A percentile compares a stretch with the other conserved stretches of the same genome.
Conservation (phyloP, 2,329 filamentous ascomycete genomes). For the Calonectria hawksworthii region DNA sequence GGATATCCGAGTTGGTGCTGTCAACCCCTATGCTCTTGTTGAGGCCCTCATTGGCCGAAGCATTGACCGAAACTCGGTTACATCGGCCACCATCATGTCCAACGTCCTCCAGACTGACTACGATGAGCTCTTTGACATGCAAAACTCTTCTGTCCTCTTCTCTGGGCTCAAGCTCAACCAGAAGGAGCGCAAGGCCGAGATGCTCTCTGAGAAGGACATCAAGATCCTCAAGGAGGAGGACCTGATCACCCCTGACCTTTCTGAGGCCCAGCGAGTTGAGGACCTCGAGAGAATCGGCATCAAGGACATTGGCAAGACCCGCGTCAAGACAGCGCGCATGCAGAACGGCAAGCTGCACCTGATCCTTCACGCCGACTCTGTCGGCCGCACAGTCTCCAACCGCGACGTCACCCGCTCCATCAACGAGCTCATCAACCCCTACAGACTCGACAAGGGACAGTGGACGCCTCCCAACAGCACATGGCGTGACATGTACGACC, state of each 20-base stretch:
- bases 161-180: constrained; percentile 58
- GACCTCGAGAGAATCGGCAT: constrained; percentile 59
- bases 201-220: constrained; percentile 54
- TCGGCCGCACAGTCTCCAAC: constrained; percentile 56
- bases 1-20: constrained; percentile 55
- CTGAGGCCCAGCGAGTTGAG: constrained; percentile 52
- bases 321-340: constrained; percentile 57
- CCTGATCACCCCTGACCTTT: constrained; percentile 59
- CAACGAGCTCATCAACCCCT: constrained; percentile 57
- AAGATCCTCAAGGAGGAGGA: constrained; percentile 58
- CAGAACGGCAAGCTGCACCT: constrained; percentile 61
- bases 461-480: constrained; percentile 57
- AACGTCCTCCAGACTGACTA: constrained; percentile 62
- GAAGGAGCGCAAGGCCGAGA: constrained; percentile 54
- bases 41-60: constrained; percentile 59
- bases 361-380: constrained; percentile 51
- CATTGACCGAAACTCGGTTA: constrained; percentile 54
- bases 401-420: constrained; percentile 55
- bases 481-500: constrained; percentile 58
- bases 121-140: constrained; percentile 62
- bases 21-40: constrained; percentile 61
- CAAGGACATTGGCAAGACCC: constrained; percentile 52
- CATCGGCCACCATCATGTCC: constrained; percentile 52
- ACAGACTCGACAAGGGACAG: constrained; percentile 48
- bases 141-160: constrained; percentile 57